Conservation (phyloP, 352 stramenopile genomes). For the Phytophthora cactorum region DNA sequence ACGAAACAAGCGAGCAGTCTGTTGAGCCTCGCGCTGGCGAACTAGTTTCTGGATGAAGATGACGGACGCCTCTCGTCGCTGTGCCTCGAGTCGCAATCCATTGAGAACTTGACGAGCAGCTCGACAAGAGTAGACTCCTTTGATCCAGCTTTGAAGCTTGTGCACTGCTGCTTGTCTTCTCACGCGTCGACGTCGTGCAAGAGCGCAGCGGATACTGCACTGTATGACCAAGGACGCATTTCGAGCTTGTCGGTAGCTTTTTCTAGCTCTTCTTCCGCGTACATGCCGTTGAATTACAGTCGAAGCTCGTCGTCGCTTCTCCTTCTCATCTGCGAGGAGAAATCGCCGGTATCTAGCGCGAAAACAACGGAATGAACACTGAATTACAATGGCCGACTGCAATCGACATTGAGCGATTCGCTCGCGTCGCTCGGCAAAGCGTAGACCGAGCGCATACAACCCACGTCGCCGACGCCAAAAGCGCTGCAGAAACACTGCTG, state of each 20-base stretch:
- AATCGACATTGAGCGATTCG: conserved; percentile 36
- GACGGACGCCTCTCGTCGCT: conserved; percentile 44
- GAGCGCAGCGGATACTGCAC: conserved; percentile 41
- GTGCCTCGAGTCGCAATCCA: conserved; percentile 30
- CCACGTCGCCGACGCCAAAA: conserved; percentile 54
- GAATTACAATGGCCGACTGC: conserved; percentile 41
- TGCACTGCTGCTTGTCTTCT: conserved; percentile 15
- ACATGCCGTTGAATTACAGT: conserved; percentile 49
- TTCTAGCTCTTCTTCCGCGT: conserved; percentile 29
- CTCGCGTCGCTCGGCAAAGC: conserved; percentile 55
- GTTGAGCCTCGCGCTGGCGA: conserved; percentile 52
- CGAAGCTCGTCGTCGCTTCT: conserved; percentile 30
- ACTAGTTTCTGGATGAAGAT: conserved; percentile 66
- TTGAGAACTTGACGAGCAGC: conserved; percentile 33
- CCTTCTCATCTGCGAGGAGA: conserved; percentile 21
- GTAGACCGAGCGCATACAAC: conserved; percentile 52
- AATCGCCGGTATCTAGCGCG: conserved; percentile 17
- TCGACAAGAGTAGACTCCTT: conserved; percentile 31
- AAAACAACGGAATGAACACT: conserved; percentile 46
- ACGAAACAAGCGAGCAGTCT: conserved; percentile 41
- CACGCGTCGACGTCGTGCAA: conserved; percentile 35
- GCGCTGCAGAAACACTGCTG: conserved; percentile 48
- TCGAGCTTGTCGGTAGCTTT: conserved; percentile 19
- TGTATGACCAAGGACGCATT: conserved; percentile 53
- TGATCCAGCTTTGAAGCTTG: conserved; percentile 44